These are phyloP conservation scores for Fusarium sp. DNA, from an alignment of 2,329 filamentous ascomycete species.

Conservation along the genomic window DNA sequence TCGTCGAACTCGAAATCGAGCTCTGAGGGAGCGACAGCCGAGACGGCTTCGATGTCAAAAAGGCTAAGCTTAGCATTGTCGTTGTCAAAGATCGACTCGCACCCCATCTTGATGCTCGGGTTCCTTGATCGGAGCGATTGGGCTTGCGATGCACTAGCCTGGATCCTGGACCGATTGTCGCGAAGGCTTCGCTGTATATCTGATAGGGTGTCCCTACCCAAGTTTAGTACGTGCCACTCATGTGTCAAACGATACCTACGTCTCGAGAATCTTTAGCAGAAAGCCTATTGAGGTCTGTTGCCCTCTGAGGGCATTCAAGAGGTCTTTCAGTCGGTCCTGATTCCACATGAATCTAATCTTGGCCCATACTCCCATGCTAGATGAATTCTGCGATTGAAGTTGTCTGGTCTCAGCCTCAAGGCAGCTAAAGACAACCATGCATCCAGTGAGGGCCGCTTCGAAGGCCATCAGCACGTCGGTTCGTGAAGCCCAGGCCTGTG, in stretches of 20 bases:
- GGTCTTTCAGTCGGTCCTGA: neutral
- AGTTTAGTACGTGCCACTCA: neutral
- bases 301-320: neutral
- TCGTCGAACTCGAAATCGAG: conserved; percentile 8
- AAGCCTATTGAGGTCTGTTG: conserved; percentile 1
- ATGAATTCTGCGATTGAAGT: neutral
- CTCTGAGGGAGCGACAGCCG: conserved; percentile 2
- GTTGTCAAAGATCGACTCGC: conserved; percentile 1
- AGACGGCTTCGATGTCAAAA: neutral
- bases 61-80: neutral
- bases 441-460: neutral
- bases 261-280: neutral
- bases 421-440: conserved; percentile 13
- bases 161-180: neutral
- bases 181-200: conserved; percentile 2
- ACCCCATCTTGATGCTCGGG: neutral
- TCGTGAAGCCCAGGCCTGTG: neutral
- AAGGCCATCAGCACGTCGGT: conserved; percentile 4
- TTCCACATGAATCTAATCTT: conserved; percentile 19
- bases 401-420: neutral
- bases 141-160: neutral
- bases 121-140: conserved; percentile 1
- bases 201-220: neutral
- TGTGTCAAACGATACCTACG: neutral
- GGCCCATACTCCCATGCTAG: neutral